Evolutionary conservation across 2,329 filamentous ascomycete genomes (phyloP), one percentile per base, ranked within the genome.

Genomic region (Xylariales sp.): DNA sequence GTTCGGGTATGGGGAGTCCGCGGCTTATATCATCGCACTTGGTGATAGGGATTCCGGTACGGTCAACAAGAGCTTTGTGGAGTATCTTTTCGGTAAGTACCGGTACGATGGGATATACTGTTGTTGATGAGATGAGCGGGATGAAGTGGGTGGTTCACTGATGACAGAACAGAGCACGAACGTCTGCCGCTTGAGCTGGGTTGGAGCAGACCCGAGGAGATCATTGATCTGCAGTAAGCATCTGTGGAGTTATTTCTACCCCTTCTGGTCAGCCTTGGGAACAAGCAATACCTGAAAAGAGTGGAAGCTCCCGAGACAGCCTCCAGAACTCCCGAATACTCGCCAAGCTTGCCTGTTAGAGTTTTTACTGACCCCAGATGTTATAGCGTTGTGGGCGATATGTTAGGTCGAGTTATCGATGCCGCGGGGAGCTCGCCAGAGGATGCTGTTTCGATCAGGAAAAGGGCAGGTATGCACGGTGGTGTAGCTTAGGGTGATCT

Each of bases 71-170:
- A 29, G 15, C 4, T 31, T 18, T 9, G 36, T 39, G 2, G 36
- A 39, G 18, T 39, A 39, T 16, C 22, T 39, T 5, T 39, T 39
- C 15, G 36, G 36, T 39, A n/a, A 39, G 36, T 31, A n/a, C n/a
- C n/a, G n/a, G n/a, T n/a, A n/a, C n/a, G n/a, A n/a, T 22, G 12
- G 9, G 10, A 29, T 3, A n/a, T 21, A 1, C n/a, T 15, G 11
- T 14, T n/a, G 11, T 31, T 2, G 10, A 20, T 22, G 18, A 21
- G n/a, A 7, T 27, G n/a, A 7, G 18, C 11, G 11, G 12, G 18
- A 27, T 37, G n/a, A 14, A n/a, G 12, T n/a, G 21, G 25, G 4
- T 27, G n/a, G 5, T 20, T 12, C 19, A 11, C 3, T 27, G 24
- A 8, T n/a, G 8, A 8, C 8, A 8, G 7, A 8, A 3, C 35